A percentile compares a stretch with the other conserved stretches of the same genome.
Conservation (phyloP, 2,329 filamentous ascomycete genomes). For the Neofusicoccum laricinum region DNA sequence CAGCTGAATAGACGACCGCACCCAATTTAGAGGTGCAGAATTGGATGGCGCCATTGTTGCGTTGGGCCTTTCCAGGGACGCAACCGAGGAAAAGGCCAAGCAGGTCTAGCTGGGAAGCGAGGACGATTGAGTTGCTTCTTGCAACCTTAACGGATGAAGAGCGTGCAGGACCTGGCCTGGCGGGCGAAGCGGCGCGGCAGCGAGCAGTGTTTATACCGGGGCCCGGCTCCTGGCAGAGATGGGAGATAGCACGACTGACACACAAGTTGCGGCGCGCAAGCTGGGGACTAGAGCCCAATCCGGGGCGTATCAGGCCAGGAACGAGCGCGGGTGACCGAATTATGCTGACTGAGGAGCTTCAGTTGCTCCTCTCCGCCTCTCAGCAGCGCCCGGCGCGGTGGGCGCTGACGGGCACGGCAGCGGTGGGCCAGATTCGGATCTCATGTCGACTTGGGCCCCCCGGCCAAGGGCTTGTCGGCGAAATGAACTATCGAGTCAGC, state of each 20-base stretch:
- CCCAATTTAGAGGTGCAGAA: slow-evolving; percentile 9
- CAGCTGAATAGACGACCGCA: background rate
- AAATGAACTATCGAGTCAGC: background rate
- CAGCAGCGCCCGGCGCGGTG: background rate
- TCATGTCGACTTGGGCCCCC: background rate
- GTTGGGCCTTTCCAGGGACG: background rate
- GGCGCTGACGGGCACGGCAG: background rate
- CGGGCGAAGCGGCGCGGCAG: background rate
- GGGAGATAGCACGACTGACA: background rate
- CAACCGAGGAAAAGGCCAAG: background rate
- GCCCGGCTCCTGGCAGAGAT: background rate
- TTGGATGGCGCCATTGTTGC: slow-evolving; percentile 13
- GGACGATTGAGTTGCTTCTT: background rate
- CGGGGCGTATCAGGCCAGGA: slow-evolving; percentile 1
- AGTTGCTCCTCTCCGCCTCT: background rate
- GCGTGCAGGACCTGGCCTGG: background rate
- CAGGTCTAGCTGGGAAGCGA: slow-evolving; percentile 7
- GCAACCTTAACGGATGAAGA: background rate
- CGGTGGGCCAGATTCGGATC: background rate
- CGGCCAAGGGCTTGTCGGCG: background rate
- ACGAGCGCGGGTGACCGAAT: background rate
- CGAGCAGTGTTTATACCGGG: slow-evolving; percentile 6
- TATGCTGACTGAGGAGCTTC: background rate
- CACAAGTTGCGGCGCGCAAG: background rate
- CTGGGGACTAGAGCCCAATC: background rate